Percentiles rank a stretch among this genome's conserved stretches.
Evolutionary conservation across 2,329 filamentous ascomycete genomes (phyloP).

Genomic region (Trichoderma gracile): DNA sequence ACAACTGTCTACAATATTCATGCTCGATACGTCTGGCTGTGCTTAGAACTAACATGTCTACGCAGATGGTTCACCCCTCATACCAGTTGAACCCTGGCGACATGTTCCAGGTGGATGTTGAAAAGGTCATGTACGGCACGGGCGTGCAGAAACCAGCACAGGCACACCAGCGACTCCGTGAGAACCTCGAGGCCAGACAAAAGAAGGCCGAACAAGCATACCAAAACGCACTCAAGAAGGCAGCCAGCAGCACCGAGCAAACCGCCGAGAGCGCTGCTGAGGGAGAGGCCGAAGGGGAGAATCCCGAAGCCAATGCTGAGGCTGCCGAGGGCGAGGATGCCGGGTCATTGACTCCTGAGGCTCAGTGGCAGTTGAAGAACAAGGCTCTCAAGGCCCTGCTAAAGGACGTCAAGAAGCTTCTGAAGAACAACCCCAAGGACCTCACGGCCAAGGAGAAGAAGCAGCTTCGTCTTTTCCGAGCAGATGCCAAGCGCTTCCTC

Average conservation of each 20-base stretch:
- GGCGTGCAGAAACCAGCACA: conserved; percentile 65
- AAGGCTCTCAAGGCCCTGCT: conserved; percentile 35
- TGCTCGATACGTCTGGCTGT: not conserved
- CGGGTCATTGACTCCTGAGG: conserved; percentile 31
- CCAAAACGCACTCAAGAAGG: conserved; percentile 29
- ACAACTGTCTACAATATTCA: not conserved
- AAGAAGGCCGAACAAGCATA: conserved; percentile 34
- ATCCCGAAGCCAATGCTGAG: conserved; percentile 28
- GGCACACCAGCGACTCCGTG: conserved; percentile 31
- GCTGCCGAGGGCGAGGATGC: conserved; percentile 28
- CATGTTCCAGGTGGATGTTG: conserved; percentile 93
- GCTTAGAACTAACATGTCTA: conserved; percentile 16
- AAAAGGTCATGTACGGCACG: conserved; percentile 85
- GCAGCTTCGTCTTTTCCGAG: conserved; percentile 71
- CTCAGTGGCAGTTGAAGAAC: conserved; percentile 33
- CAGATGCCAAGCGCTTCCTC: conserved; percentile 63
- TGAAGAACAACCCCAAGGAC: conserved; percentile 47
- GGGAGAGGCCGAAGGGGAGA: conserved; percentile 25
- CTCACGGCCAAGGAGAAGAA: conserved; percentile 73
- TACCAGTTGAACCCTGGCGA: conserved; percentile 97
- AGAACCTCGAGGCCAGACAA: conserved; percentile 34
- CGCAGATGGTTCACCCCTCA: conserved; percentile 83
- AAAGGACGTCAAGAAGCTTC: conserved; percentile 38
- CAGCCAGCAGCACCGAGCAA: conserved; percentile 26
- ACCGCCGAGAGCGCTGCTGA: conserved; percentile 27